Percentiles rank a stretch among this genome's conserved stretches.
Evolutionary conservation across 495 filamentous ascomycete genomes (phyloP).

Genomic region (Xylaria cubensis): DNA sequence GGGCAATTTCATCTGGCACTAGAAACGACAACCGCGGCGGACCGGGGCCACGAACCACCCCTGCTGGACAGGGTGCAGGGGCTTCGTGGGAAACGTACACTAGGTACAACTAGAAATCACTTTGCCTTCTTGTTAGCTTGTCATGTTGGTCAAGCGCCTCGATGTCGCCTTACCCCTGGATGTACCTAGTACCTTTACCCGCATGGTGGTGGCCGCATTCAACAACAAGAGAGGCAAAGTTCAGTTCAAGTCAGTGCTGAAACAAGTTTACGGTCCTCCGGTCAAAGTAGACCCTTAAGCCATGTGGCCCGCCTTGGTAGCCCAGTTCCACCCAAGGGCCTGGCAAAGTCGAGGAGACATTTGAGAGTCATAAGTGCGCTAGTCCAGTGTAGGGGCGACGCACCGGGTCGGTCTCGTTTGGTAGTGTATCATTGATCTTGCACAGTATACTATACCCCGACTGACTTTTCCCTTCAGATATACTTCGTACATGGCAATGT

Average conservation of each 20-base stretch:
- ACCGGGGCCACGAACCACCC: constrained; percentile 9
- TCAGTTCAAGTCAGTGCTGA: not conserved
- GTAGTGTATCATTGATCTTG: not conserved
- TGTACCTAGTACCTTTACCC: constrained; percentile 5
- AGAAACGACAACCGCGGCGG: constrained; percentile 15
- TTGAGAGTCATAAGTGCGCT: constrained; percentile 23
- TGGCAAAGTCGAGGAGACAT: constrained; percentile 21
- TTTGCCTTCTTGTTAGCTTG: constrained; percentile 5
- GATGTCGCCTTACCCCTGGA: constrained; percentile 4
- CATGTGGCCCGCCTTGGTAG: constrained; percentile 25
- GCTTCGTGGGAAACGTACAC: not conserved
- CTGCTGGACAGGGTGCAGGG: constrained; percentile 4
- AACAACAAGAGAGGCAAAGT: constrained; percentile 11
- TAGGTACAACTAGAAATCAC: not conserved
- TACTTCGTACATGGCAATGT: constrained; percentile 33
- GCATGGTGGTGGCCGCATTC: not conserved
- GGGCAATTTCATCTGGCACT: constrained; percentile 31
- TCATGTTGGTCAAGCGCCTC: constrained; percentile 19
- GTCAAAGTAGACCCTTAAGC: constrained; percentile 15
- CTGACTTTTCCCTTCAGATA: constrained; percentile 35
- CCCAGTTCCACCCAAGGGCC: constrained; percentile 6
- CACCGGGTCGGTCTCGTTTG: not conserved
- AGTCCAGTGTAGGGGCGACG: constrained; percentile 2
- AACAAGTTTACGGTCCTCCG: constrained; percentile 20
- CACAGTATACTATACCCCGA: constrained; percentile 2